These are phyloP conservation scores for Vitis labrusca DNA, from an alignment of 164 flowering plant genomes.

Conservation along the genomic window DNA sequence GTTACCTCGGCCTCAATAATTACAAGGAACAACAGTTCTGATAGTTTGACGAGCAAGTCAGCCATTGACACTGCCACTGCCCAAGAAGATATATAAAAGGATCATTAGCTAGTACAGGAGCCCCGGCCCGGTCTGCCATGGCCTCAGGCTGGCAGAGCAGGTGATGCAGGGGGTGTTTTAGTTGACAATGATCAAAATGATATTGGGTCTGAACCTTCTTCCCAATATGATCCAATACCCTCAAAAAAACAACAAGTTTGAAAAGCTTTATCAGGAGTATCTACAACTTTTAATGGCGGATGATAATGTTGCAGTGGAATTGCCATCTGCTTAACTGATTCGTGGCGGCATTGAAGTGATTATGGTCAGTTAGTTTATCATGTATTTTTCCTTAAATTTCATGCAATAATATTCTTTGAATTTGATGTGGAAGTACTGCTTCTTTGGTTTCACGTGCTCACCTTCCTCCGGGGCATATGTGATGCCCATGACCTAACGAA, in stretches of 20 bases:
- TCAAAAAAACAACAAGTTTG: background rate
- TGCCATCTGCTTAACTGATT: too few species aligned
- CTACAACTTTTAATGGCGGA: background rate
- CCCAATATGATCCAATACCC: background rate
- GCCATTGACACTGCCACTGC: background rate
- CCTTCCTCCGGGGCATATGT: too few species aligned
- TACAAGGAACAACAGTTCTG: background rate
- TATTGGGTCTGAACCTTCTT: background rate
- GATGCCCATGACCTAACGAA: too few species aligned
- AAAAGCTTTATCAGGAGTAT: conserved; percentile 1
- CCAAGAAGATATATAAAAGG: background rate
- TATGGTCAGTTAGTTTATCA: too few species aligned
- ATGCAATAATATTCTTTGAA: too few species aligned
- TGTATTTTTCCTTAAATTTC: too few species aligned
- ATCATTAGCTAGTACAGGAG: background rate
- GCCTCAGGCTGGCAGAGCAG: background rate
- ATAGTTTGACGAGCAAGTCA: background rate
- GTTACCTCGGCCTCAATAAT: background rate
- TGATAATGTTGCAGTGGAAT: too few species aligned
- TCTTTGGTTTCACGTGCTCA: too few species aligned
- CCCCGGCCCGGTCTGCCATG: too few species aligned
- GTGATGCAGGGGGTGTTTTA: background rate
- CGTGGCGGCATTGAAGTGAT: too few species aligned
- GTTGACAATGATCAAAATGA: background rate
- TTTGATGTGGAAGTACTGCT: too few species aligned